Evolutionary conservation across 2,329 filamentous ascomycete genomes (phyloP).

Genomic region (Torrubiella hemipterigena): DNA sequence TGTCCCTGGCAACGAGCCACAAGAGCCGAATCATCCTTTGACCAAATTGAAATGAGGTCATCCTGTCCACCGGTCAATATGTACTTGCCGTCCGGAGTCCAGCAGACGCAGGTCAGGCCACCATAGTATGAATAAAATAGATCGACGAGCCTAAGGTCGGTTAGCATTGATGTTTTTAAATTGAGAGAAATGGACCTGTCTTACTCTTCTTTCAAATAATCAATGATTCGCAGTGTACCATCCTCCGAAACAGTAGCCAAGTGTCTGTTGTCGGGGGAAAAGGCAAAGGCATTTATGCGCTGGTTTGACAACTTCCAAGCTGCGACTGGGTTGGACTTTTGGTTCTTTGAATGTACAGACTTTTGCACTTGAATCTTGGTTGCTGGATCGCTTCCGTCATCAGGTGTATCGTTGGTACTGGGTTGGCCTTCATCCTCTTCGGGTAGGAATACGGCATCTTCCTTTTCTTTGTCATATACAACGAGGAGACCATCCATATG

Average conservation of each 20-base stretch:
- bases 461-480: conserved; percentile 96
- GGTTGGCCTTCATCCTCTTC: conserved; percentile 40
- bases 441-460: conserved; percentile 67
- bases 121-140: conserved; percentile 89
- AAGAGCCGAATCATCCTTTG: conserved; percentile 66
- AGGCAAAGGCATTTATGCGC: conserved; percentile 79
- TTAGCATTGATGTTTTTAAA: neutral
- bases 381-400: conserved; percentile 23
- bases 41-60: conserved; percentile 94
- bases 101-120: conserved; percentile 83
- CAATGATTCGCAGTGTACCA: conserved; percentile 77
- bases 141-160: conserved; percentile 57
- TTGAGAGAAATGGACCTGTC: conserved; percentile 15
- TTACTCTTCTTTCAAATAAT: conserved; percentile 83
- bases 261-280: conserved; percentile 80
- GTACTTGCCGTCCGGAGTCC: conserved; percentile 96
- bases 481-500: conserved; percentile 86
- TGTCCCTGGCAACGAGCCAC: conserved; percentile 91
- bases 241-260: conserved; percentile 87
- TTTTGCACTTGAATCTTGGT: conserved; percentile 64
- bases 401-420: conserved; percentile 54
- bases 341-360: conserved; percentile 86
- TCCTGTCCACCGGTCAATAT: conserved; percentile 92
- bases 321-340: conserved; percentile 85
- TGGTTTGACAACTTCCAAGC: conserved; percentile 90